phyloP scores from a whole-genome alignment of 108 stramenopile species.

The Nannochloropsis oceanica region DNA sequence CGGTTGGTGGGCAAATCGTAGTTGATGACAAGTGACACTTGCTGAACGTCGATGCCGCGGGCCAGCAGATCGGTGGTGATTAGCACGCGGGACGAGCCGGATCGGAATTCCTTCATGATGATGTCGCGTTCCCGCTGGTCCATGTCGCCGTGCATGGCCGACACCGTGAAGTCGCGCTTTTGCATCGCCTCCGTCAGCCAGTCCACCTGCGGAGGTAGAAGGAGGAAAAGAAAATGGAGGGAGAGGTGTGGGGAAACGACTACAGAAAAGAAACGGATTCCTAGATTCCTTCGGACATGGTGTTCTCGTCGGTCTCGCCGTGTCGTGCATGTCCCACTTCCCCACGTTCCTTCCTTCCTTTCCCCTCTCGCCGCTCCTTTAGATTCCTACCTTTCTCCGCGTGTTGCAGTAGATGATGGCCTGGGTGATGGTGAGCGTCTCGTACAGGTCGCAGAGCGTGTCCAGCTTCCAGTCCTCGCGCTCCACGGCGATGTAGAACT shows the following conservation, averaged over 20 bases:
- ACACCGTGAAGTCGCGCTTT: constrained; percentile 91
- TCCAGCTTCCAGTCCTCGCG: constrained; percentile 98
- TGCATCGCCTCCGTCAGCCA: constrained; percentile 82
- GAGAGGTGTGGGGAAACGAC: too few relatives aligned
- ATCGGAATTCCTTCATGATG: constrained; percentile 99
- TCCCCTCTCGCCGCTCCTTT: not conserved
- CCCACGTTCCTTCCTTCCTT: too few relatives aligned
- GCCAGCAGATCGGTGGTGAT: constrained; percentile 91
- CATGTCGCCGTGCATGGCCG: constrained; percentile 99
- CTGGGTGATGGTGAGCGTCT: constrained; percentile 97
- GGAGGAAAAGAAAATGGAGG: not conserved
- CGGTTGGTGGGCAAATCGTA: constrained; percentile 99
- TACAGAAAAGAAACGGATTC: too few relatives aligned
- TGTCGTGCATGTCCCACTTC: too few relatives aligned
- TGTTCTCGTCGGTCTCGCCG: too few relatives aligned
- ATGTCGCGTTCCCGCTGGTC: constrained; percentile 97
- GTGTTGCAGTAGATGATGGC: constrained; percentile 99
- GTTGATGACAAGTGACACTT: constrained; percentile 99
- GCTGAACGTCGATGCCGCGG: constrained; percentile 79
- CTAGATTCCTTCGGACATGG: too few relatives aligned
- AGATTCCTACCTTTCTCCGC: constrained; percentile 68
- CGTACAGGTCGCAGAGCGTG: constrained; percentile 98
- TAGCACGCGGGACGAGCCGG: constrained; percentile 96
- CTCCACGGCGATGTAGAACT: constrained; percentile 98
- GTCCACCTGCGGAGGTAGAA: constrained; percentile 42